Conservation (phyloP, 805 yeast species). For the Lipomyces oligophaga region DNA sequence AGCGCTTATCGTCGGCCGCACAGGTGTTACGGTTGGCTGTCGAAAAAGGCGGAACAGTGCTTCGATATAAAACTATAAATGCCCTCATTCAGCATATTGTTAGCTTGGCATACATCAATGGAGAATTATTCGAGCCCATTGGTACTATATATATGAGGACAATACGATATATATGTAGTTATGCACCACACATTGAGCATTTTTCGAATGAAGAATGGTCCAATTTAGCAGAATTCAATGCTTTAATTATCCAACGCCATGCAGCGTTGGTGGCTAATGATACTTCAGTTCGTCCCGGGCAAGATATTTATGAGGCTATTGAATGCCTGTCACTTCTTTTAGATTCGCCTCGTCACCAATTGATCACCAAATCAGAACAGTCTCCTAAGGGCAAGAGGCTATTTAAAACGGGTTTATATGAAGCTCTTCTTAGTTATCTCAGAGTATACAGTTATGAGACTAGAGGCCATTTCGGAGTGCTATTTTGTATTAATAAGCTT, state of each 20-base stretch:
- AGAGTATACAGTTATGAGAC: constrained; percentile 8
- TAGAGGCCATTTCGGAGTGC: constrained; percentile 8
- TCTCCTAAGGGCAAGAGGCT: background rate
- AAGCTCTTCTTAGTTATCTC: constrained; percentile 9
- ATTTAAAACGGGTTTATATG: background rate
- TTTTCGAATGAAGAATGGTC: constrained; percentile 16
- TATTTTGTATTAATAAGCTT: constrained; percentile 8
- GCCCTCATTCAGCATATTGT: constrained; percentile 20
- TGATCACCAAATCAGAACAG: no score
- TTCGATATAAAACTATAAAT: constrained; percentile 13
- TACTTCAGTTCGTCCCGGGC: no score
- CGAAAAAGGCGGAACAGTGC: constrained; percentile 11
- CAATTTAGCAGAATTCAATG: constrained; percentile 8
- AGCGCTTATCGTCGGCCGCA: constrained; percentile 13
- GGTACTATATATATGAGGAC: constrained; percentile 23
- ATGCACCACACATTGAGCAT: constrained; percentile 30
- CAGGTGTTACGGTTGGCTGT: constrained; percentile 11
- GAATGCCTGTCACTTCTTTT: no score
- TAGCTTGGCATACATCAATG: constrained; percentile 6
- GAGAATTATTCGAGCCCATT: constrained; percentile 20
- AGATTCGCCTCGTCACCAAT: no score
- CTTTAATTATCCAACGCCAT: no score
- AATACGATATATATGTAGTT: constrained; percentile 17
- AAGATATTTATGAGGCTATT: no score
- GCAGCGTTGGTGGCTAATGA: no score